Percentiles rank a stretch among this genome's conserved stretches.
phyloP scores from a whole-genome alignment of 306 rosid species.

The Malus sieversii region DNA sequence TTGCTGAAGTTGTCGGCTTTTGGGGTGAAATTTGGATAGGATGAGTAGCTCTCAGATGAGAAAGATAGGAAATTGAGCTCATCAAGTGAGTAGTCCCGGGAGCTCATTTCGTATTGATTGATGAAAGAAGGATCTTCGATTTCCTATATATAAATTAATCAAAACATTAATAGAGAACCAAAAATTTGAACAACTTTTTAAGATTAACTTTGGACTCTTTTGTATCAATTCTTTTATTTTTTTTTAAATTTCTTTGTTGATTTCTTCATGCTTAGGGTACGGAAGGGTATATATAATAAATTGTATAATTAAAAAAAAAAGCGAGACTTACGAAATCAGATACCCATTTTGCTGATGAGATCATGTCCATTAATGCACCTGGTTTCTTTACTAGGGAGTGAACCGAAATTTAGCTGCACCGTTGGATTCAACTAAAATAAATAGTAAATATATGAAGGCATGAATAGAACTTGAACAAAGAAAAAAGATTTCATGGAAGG shows the following conservation, averaged over 20 bases:
- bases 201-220: not conserved
- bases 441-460: not conserved
- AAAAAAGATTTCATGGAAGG: not conserved
- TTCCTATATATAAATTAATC: slow-evolving; percentile 3
- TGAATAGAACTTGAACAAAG: not conserved
- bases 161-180: not conserved
- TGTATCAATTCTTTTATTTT: not conserved
- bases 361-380: slow-evolving; percentile 18
- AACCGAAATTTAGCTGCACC: not conserved
- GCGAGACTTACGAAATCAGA: slow-evolving; percentile 25
- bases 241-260: not conserved
- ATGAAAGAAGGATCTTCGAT: slow-evolving; percentile 19
- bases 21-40: slow-evolving; percentile 16
- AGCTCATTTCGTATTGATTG: slow-evolving; percentile 15
- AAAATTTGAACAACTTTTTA: not conserved
- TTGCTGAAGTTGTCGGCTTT: not conserved
- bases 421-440: not conserved
- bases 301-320: not conserved
- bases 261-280: not conserved
- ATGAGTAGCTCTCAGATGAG: slow-evolving; percentile 32
- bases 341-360: slow-evolving; percentile 26
- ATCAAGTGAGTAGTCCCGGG: slow-evolving; percentile 29
- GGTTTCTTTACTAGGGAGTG: not conserved
- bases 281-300: not conserved
- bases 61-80: slow-evolving; percentile 26